Evolutionary conservation across 495 filamentous ascomycete species (phyloP), one percentile per base, ranked within the genome.

Genomic region (Pyronema domesticum): DNA sequence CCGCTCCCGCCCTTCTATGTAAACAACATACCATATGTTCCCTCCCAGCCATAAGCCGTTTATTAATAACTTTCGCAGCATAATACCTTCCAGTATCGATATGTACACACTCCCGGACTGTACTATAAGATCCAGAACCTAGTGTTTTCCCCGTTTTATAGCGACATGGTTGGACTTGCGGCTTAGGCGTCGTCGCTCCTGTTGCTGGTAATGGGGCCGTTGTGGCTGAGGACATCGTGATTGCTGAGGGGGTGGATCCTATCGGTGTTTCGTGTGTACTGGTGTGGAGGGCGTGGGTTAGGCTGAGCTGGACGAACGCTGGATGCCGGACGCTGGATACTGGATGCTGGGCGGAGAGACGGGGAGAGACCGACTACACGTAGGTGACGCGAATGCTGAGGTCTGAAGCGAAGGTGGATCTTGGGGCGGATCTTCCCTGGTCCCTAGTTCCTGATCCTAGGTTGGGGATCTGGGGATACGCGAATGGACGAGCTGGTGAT

Each of bases 91-190:
- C 93, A 0, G 93, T 96, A 59, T 96, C 91, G 62, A 96, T 95
- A 68, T 96, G 93, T 15, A 98, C 88, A 68, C 91, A 98, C 71
- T 98, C 91, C 69, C 96, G 96, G n/a, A 98, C 91, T 55, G 96
- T 91, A 45, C 89, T 95, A 71, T 98, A 98, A 43, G 86, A 93
- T 55, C 91, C 91, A 4, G 91, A 87, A 54, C 91, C 91, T 34
- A 98, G 72, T 7, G 91, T 95, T 76, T 96, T 98, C 56, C 91
- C 91, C 1, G 94, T 95, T 72, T 96, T 98, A 76, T 98, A 98
- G 53, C 93, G 79, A 65, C 82, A 86, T 51, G 82, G 82, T 63
- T 86, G 80, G 39, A 86, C 74, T 64, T 82, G 78, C 18, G 80
- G 78, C 55, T 73, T 76, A 30, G 67, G 63, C 44, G 46, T 13